Conservation (phyloP, 225 moss, liverwort and hornwort species). For the Climacium dendroides region DNA sequence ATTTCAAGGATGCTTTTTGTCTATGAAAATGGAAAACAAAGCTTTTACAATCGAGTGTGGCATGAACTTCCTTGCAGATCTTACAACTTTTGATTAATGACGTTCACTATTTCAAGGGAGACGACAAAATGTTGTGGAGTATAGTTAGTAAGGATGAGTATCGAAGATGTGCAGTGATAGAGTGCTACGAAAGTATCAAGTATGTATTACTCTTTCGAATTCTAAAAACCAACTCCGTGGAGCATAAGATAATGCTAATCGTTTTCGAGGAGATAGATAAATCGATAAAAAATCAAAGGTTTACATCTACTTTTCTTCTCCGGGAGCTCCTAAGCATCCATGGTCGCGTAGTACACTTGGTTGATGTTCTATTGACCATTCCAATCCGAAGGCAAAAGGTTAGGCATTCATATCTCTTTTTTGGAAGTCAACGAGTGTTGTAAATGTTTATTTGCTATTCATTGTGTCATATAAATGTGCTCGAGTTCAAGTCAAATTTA, state of each 20-base stretch:
- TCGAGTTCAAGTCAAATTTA: background rate
- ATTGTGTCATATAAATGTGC: background rate
- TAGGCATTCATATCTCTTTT: background rate
- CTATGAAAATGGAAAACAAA: background rate
- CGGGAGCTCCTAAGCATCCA: constrained; percentile 49
- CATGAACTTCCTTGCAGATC: constrained; percentile 39
- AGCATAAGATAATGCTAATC: constrained; percentile 28
- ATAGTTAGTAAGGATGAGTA: constrained; percentile 50
- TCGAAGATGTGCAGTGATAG: constrained; percentile 66
- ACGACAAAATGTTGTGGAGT: constrained; percentile 56
- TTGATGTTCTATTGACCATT: constrained; percentile 30
- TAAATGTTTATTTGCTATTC: background rate
- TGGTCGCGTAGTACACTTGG: constrained; percentile 32
- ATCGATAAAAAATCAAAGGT: constrained; percentile 24
- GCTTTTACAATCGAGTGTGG: background rate
- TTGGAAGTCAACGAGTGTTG: background rate
- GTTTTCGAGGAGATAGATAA: constrained; percentile 69
- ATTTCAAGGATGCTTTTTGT: background rate
- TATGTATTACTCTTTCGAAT: constrained; percentile 37
- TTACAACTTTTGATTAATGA: constrained; percentile 37
- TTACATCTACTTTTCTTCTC: constrained; percentile 47
- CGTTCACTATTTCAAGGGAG: constrained; percentile 32
- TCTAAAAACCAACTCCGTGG: constrained; percentile 23
- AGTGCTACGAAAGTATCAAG: constrained; percentile 64
- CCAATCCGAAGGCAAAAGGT: constrained; percentile 33